Base-by-base conservation (phyloP, 2,329 filamentous ascomycete genomes). In the Drechmeria coniospora region DNA sequence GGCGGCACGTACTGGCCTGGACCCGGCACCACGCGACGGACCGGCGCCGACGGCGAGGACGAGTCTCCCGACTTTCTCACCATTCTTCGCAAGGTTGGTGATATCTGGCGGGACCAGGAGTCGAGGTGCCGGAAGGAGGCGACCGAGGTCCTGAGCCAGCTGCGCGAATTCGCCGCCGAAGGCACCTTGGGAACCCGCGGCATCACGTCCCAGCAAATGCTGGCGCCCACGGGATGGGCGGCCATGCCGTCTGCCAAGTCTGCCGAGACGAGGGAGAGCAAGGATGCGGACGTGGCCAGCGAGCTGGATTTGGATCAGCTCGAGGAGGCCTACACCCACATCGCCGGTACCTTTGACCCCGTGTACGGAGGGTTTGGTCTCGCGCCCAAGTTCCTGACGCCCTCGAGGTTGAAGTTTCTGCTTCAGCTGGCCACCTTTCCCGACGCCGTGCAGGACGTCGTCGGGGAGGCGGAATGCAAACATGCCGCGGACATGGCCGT, bases 1-100 rank as follows among this genome's bases (percentile, higher is more conserved):
- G 90, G 90, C 21, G 87, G 87, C 15, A 94, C 87, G 7, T 95
- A 94, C 53, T 95, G 84, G 80, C 83, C 86, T 4, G 81, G 80
- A 1, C 81, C 84, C 0, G 75, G 73, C 26, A 69, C 73, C 4
- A 37, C 46, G 22, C 45, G 48, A n/a, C 48, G 47, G 15, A 33
- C 42, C 3, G 36, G 33, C 8, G 57, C 61, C 2, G 54, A 54
- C 6, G 40, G 37, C 15, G 63, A 63, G 8, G 58, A 66, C 4
- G 71, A 73, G 25, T 69, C 76, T 4, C 65, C 81, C n/a, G 76
- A 81, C 23, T 93, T 94, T 42, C 61, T 92, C 22, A 73, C 77
- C 13, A 83, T 95, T 19, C 51, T 94, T 27, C 65, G 78, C 41
- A 94, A 92, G 53, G 68, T 95, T 23, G 60, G 63, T 15, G 61